Base-by-base conservation (phyloP, 768 basidiomycete species). In the Royoungia palumana region DNA sequence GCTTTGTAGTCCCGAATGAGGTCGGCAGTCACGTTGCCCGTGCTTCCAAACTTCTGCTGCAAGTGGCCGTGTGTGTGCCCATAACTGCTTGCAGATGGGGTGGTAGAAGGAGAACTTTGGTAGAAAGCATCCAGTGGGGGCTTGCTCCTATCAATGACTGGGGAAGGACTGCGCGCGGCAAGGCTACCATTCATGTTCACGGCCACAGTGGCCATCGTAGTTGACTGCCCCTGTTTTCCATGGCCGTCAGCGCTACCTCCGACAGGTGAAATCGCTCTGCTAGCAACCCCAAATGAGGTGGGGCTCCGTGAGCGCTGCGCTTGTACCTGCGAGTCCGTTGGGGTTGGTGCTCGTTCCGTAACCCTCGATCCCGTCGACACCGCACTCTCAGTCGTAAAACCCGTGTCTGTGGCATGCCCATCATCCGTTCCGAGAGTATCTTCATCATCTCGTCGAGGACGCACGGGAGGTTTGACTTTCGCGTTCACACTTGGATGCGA, bases 1-100 rank as follows among this genome's bases (percentile, higher is more conserved):
- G 78, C 77, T 67, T 88, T 92, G 51, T 94, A 70, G 58, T 94
- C 91, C 35, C 83, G 76, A 37, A 89, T 70, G 51, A 92, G 68
- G 60, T 94, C 93, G 12, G 85, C 81, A 4, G 85, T 76, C 17
- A 86, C 75, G 62, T 81, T 88, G 6, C 83, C 79, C 0, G 84
- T 78, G 10, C 87, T 88, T 0, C 82, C 70, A 0, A 58, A 72
- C 38, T 68, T 68, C 43, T 61, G 64, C 30, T 57, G 62, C 8
- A 59, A 60, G 27, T 59, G 61, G 41, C 72, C 69, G 22, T 74
- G 65, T 3, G 76, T 73, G 17, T 76, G 71, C 27, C 64, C 58
- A 55, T 74, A 76, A 12, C 78, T 80, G 47, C 82, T 85, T 24
- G 68, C 59, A 6, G 70, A 70, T 6, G 81, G 75, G 4, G 81